Conservation (phyloP, 2,329 filamentous ascomycete genomes). For the Aureobasidium sp. region DNA sequence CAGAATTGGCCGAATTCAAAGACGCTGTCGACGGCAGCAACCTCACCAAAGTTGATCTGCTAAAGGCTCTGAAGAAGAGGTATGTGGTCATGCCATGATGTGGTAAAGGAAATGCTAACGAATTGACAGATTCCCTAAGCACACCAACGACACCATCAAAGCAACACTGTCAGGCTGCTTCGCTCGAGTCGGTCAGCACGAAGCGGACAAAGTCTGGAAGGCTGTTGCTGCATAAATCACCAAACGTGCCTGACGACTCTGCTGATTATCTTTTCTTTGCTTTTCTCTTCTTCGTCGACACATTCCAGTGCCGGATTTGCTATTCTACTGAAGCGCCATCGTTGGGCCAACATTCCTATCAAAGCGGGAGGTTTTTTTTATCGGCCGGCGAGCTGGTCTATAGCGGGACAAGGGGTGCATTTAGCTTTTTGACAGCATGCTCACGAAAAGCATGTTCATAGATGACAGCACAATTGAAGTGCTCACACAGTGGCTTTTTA, state of each 20-base stretch:
- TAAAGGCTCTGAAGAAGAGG: constrained; percentile 68
- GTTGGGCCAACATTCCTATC: background rate
- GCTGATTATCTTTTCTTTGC: background rate
- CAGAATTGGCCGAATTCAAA: constrained; percentile 62
- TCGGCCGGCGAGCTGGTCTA: background rate
- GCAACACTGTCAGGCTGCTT: constrained; percentile 63
- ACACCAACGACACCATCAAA: constrained; percentile 63
- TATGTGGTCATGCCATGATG: constrained; percentile 27
- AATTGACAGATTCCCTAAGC: constrained; percentile 54
- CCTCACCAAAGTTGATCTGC: constrained; percentile 65
- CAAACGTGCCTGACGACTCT: background rate
- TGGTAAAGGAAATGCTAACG: constrained; percentile 18
- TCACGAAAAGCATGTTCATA: constrained; percentile 2
- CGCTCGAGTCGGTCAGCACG: constrained; percentile 54
- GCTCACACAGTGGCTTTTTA: background rate
- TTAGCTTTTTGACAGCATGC: constrained; percentile 4
- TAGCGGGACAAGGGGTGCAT: background rate
- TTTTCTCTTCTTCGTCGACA: background rate
- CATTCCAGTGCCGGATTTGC: background rate
- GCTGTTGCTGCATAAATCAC: background rate
- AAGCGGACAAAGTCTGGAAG: constrained; percentile 58
- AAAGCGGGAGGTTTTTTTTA: background rate
- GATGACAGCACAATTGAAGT: background rate
- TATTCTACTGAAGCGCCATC: background rate
- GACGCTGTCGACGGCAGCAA: constrained; percentile 61